A percentile compares a stretch with the other conserved stretches of the same genome.
These are phyloP conservation scores for Apiospora aurea DNA, from an alignment of 2,329 filamentous ascomycete genomes.

Conservation along the genomic window DNA sequence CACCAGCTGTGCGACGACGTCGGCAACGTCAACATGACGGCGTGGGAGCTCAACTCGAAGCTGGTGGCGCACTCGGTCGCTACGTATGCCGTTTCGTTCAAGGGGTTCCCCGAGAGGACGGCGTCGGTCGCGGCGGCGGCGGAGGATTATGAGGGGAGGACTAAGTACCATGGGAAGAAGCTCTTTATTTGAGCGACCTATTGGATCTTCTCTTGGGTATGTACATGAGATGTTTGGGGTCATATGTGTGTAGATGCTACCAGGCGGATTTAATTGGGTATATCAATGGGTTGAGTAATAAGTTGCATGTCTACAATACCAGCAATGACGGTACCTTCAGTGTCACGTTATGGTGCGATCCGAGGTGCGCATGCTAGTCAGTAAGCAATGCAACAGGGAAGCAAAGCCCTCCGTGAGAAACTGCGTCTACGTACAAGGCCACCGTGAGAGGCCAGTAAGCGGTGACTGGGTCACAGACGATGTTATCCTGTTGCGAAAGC, in stretches of 20 bases:
- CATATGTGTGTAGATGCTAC: neutral
- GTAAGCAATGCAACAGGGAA: too few relatives aligned
- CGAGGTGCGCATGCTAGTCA: too few relatives aligned
- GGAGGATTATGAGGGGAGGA: constrained; percentile 43
- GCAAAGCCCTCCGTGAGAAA: too few relatives aligned
- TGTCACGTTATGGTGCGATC: too few relatives aligned
- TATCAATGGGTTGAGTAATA: neutral
- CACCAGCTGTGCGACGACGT: constrained; percentile 68
- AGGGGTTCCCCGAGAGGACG: constrained; percentile 67
- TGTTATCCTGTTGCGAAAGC: neutral
- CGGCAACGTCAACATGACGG: constrained; percentile 63
- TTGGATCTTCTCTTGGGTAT: too few relatives aligned
- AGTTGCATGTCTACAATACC: neutral
- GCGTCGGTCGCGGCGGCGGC: constrained; percentile 37
- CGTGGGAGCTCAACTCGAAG: constrained; percentile 69
- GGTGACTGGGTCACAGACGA: neutral
- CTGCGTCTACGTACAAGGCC: neutral
- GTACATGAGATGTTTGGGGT: neutral
- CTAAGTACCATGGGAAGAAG: constrained; percentile 59
- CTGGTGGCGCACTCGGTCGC: constrained; percentile 77
- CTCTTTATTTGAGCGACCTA: constrained; percentile 55
- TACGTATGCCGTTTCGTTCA: constrained; percentile 70
- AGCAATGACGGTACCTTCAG: too few relatives aligned
- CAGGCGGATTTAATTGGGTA: neutral
- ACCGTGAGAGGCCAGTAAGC: neutral